These are phyloP conservation scores for Chlamydomonas sp. DNA, from an alignment of 139 green algal genomes.

Conservation along the genomic window DNA sequence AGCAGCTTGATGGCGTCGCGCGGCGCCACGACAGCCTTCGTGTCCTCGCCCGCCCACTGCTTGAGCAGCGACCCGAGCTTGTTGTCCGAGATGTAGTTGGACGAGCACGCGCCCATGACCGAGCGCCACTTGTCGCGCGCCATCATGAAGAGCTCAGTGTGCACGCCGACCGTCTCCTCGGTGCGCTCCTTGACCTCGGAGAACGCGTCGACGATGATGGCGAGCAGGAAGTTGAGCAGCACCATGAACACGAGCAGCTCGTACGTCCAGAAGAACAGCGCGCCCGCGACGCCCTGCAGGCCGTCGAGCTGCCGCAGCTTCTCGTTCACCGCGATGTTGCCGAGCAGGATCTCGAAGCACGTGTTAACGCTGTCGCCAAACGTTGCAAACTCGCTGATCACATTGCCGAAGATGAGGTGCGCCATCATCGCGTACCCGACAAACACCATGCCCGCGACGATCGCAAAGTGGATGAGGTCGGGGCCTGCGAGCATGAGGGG, in stretches of 20 bases:
- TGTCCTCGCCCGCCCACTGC: constrained; percentile 49
- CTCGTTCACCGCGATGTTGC: constrained; percentile 63
- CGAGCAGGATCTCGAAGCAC: constrained; percentile 79
- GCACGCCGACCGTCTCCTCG: constrained; percentile 57
- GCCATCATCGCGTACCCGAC: constrained; percentile 77
- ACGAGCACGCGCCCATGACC: constrained; percentile 34
- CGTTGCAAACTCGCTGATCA: constrained; percentile 52
- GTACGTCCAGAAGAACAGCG: constrained; percentile 81
- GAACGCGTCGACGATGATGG: constrained; percentile 82
- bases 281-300: constrained; percentile 49
- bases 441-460: constrained; percentile 75
- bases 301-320: constrained; percentile 57
- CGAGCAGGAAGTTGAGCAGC: constrained; percentile 85
- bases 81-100: constrained; percentile 46
- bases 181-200: constrained; percentile 67
- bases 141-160: constrained; percentile 54
- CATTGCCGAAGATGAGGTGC: constrained; percentile 78
- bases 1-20: constrained; percentile 33
- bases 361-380: constrained; percentile 64
- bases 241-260: constrained; percentile 83
- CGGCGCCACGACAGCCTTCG: not conserved
- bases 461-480: constrained; percentile 77
- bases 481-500: constrained; percentile 31
- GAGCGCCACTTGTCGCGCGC: constrained; percentile 47
- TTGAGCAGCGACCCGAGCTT: constrained; percentile 52